Conservation (phyloP, 371 early-diverging fungal species). For the Mucor lusitanicus region DNA sequence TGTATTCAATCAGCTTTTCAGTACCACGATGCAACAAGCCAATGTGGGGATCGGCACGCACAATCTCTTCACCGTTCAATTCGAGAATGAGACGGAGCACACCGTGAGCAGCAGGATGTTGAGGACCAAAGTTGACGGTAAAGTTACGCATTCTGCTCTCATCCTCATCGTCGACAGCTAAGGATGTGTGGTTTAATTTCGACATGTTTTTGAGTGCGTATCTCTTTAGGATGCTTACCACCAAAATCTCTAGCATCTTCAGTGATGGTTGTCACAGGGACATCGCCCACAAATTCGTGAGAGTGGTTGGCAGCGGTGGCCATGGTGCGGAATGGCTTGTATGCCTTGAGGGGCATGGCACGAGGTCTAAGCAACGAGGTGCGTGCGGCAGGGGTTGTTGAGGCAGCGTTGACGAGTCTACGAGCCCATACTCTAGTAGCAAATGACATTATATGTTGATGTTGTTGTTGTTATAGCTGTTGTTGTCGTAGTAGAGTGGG, state of each 20-base stretch:
- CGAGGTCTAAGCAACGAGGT: constrained; percentile 21
- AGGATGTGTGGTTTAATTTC: background rate
- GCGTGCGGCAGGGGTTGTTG: constrained; percentile 26
- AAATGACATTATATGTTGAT: constrained; percentile 37
- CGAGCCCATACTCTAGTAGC: constrained; percentile 53
- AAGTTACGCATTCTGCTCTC: constrained; percentile 71
- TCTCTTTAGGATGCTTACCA: constrained; percentile 26
- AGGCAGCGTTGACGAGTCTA: constrained; percentile 36
- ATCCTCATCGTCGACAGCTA: constrained; percentile 51
- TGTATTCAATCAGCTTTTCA: constrained; percentile 98
- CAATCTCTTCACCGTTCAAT: constrained; percentile 90
- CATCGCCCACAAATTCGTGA: constrained; percentile 15
- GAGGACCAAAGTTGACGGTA: constrained; percentile 98
- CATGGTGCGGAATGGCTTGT: constrained; percentile 44
- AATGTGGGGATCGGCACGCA: constrained; percentile 95
- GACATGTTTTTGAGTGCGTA: background rate
- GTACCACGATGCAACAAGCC: constrained; percentile 97
- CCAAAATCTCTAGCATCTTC: constrained; percentile 42
- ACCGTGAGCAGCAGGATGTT: constrained; percentile 99
- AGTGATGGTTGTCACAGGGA: constrained; percentile 42
- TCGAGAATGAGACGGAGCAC: constrained; percentile 97
- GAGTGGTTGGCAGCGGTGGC: constrained; percentile 33
- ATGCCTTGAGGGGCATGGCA: constrained; percentile 21
- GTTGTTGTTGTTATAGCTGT: background rate
- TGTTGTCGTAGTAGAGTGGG: constrained; percentile 17